Evolutionary conservation across 2,329 filamentous ascomycete genomes (phyloP).

Genomic region (Fusarium veterinarium): DNA sequence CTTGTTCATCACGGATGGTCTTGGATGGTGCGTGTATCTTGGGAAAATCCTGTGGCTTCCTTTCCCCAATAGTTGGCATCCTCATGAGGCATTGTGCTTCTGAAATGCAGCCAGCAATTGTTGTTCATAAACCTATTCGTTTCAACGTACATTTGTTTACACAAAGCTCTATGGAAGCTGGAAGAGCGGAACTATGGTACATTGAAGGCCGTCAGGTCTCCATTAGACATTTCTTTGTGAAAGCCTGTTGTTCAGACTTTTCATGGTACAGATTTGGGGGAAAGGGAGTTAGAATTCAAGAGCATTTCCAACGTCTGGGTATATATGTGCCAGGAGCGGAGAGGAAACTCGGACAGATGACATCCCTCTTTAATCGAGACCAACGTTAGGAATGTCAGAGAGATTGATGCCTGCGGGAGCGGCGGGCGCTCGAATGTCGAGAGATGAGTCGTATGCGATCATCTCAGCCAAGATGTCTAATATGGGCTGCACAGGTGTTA

Average conservation of each 20-base stretch:
- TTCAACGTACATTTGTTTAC: conserved; percentile 55
- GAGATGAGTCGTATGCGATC: conserved; percentile 88
- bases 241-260: conserved; percentile 25
- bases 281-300: conserved; percentile 20
- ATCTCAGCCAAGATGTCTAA: conserved; percentile 97
- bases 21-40: neutral
- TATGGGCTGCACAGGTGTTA: conserved; percentile 72
- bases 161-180: conserved; percentile 55
- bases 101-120: conserved; percentile 47
- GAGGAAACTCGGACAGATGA: conserved; percentile 24
- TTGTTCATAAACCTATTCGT: conserved; percentile 49
- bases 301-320: conserved; percentile 39
- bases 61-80: neutral
- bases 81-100: conserved; percentile 43
- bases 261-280: conserved; percentile 24
- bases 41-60: neutral
- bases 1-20: neutral
- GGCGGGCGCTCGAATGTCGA: conserved; percentile 66
- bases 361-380: conserved; percentile 61
- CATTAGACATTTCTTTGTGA: conserved; percentile 37
- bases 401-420: conserved; percentile 55
- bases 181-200: conserved; percentile 57
- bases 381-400: conserved; percentile 62
- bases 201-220: conserved; percentile 49
- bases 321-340: conserved; percentile 33